These are phyloP conservation scores for Evernia prunastri DNA, from an alignment of 495 filamentous ascomycete genomes.

Conservation along the genomic window DNA sequence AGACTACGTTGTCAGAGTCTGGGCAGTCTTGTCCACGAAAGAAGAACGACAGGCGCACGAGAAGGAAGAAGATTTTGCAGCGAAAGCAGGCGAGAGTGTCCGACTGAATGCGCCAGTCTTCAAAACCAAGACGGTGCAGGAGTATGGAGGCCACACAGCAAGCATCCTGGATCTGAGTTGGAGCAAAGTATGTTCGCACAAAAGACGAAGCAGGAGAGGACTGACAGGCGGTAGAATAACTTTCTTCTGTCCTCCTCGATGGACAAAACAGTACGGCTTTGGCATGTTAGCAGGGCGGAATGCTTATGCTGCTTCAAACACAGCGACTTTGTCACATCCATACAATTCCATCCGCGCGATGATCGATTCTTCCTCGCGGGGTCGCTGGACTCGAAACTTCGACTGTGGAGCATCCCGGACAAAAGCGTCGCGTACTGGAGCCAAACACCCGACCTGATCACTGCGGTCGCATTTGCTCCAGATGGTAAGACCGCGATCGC, in stretches of 20 bases:
- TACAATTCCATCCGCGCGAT: conserved; percentile 90
- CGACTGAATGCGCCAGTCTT: conserved; percentile 90
- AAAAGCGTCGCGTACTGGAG: conserved; percentile 86
- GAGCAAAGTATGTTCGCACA: conserved; percentile 66
- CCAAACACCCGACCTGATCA: conserved; percentile 80
- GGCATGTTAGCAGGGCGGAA: conserved; percentile 81
- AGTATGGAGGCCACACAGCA: conserved; percentile 79
- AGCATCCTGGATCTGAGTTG: conserved; percentile 90
- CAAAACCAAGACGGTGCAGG: conserved; percentile 62
- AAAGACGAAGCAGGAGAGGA: not conserved
- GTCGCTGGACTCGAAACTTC: conserved; percentile 83
- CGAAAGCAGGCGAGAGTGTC: conserved; percentile 42
- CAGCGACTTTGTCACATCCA: conserved; percentile 89
- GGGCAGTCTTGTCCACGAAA: conserved; percentile 77
- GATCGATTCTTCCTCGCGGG: conserved; percentile 96
- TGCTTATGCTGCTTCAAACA: conserved; percentile 96
- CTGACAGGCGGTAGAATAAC: conserved; percentile 59
- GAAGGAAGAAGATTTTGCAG: conserved; percentile 57
- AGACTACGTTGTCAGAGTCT: conserved; percentile 80
- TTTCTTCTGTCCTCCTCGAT: conserved; percentile 95
- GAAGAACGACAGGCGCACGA: conserved; percentile 70
- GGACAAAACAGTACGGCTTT: conserved; percentile 95
- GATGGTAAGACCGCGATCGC: conserved; percentile 88
- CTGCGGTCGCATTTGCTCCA: conserved; percentile 86
- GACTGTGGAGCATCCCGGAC: conserved; percentile 96